Conservation (phyloP, 169 alveolate genomes). For the Perkinsus marinus region DNA sequence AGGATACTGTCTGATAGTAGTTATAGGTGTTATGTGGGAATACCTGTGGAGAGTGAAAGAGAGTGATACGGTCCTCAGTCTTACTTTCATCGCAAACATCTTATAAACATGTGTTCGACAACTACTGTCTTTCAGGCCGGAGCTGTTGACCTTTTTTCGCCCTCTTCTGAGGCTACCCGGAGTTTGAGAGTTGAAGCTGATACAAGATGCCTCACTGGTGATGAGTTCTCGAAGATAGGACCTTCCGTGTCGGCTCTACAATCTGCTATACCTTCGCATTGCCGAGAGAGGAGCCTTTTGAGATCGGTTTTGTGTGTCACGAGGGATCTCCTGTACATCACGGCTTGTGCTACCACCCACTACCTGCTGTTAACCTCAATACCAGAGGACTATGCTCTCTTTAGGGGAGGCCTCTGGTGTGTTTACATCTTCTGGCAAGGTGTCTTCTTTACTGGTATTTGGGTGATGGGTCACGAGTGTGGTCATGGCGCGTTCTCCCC, state of each 20-base stretch:
- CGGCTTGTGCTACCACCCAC: not conserved
- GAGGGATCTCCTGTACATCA: not conserved
- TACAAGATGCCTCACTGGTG: not conserved
- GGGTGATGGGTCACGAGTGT: slow-evolving; percentile 48
- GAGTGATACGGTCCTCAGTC: no score
- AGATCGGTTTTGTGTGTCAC: not conserved
- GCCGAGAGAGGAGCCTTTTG: not conserved
- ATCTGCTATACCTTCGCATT: not conserved
- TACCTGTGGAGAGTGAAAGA: no score
- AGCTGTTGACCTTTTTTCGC: no score
- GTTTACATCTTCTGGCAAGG: not conserved
- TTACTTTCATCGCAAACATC: no score
- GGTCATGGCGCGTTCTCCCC: slow-evolving; percentile 44
- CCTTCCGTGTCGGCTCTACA: not conserved
- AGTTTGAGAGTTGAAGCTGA: not conserved
- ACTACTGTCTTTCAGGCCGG: no score
- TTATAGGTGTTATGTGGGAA: no score
- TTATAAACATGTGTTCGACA: no score
- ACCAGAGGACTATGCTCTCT: not conserved
- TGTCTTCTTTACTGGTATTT: slow-evolving; percentile 25
- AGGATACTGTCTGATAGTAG: no score
- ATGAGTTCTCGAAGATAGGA: not conserved
- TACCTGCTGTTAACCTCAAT: not conserved
- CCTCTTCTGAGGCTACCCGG: no score
- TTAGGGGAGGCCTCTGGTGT: not conserved